Percentiles rank a stretch among this genome's conserved stretches.
Conservation (phyloP, 2,329 filamentous ascomycete genomes). For the Calonectria pseudoreteaudii region DNA sequence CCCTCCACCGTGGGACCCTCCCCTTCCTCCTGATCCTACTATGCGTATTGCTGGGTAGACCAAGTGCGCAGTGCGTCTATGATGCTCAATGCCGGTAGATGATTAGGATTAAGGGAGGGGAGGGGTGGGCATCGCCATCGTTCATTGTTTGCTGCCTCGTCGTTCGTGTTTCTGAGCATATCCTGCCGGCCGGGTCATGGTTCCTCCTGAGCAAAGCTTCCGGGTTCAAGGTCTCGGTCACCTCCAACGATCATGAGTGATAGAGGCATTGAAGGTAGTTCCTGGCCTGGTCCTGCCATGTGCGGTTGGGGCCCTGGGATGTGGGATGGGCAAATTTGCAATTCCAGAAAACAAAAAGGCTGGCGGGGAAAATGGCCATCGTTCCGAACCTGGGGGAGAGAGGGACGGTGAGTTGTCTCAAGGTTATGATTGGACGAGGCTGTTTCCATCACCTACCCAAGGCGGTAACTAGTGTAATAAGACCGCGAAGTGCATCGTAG, state of each 20-base stretch:
- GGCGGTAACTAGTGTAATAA: not conserved
- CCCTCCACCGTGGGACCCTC: not conserved
- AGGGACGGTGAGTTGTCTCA: not conserved
- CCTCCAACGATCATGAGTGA: not conserved
- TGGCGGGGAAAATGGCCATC: not conserved
- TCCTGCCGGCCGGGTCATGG: not conserved
- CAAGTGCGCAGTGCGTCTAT: constrained; percentile 4
- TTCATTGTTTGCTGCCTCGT: not conserved
- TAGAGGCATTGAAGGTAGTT: not conserved
- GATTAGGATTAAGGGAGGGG: constrained; percentile 1
- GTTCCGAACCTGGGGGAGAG: not conserved
- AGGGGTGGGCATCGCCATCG: not conserved
- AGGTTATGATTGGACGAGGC: not conserved
- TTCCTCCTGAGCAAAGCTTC: not conserved
- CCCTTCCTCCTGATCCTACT: not conserved
- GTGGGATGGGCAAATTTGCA: not conserved
- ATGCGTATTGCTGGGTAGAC: not conserved
- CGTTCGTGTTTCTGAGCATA: not conserved
- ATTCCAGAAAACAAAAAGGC: not conserved
- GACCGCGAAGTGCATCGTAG: not conserved
- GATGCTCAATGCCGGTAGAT: constrained; percentile 19
- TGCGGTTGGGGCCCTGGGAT: not conserved
- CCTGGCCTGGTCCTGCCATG: not conserved
- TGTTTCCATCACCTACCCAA: not conserved
- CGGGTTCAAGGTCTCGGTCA: not conserved